Conservation (phyloP, 2,329 filamentous ascomycete genomes). For the Fusarium foetens region DNA sequence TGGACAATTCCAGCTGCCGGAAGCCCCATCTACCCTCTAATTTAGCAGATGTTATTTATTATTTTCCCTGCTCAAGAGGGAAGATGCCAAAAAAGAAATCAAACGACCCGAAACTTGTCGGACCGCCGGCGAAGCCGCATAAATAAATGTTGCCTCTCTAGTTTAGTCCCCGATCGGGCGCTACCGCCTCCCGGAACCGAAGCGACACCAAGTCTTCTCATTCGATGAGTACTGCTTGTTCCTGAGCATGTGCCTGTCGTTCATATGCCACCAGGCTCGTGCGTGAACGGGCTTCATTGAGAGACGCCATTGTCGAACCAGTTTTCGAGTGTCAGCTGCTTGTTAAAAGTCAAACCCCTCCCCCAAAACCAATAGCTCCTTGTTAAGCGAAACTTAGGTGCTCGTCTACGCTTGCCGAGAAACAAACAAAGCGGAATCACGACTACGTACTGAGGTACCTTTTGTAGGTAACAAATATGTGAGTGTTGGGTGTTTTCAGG, state of each 20-base stretch:
- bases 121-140: conserved; percentile 10
- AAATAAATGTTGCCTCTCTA: background rate
- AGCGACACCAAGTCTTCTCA: conserved; percentile 3
- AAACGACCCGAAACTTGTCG: conserved; percentile 32
- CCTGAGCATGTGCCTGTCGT: conserved; percentile 22
- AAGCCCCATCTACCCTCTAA: background rate
- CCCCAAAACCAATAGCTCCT: background rate
- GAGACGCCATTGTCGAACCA: conserved; percentile 1
- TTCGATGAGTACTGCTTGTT: conserved; percentile 20
- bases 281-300: conserved; percentile 10
- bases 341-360: background rate
- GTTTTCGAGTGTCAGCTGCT: conserved; percentile 23
- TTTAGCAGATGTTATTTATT: background rate
- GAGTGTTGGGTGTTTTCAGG: background rate
- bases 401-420: background rate
- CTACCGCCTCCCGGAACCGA: conserved; percentile 23
- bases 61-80: background rate
- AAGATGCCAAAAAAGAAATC: background rate
- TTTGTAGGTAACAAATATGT: background rate
- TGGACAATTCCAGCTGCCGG: conserved; percentile 27
- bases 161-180: conserved; percentile 7
- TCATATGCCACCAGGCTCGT: conserved; percentile 25
- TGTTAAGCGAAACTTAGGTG: background rate
- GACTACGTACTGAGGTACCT: background rate
- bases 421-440: background rate